phyloP scores from a whole-genome alignment of 306 rosid species.

The Ormosia semicastrata region DNA sequence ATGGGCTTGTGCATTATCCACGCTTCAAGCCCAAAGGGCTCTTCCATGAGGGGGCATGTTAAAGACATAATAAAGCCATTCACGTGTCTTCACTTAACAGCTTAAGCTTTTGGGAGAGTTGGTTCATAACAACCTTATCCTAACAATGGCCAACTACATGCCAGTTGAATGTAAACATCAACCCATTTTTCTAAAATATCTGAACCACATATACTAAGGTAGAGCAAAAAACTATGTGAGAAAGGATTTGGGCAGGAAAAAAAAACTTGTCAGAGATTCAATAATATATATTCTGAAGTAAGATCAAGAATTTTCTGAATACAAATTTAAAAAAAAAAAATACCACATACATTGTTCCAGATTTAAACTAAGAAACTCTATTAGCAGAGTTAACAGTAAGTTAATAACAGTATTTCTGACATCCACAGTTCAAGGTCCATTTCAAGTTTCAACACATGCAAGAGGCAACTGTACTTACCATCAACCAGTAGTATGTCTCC shows the following conservation, averaged over 20 bases:
- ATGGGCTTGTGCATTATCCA: too few species aligned
- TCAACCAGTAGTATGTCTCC: constrained; percentile 87
- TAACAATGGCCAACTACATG: not conserved
- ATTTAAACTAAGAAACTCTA: not conserved
- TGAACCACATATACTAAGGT: not conserved
- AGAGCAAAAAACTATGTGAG: not conserved
- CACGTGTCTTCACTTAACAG: not conserved
- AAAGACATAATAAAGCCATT: not conserved
- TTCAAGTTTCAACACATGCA: not conserved
- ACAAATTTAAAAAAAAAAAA: too few species aligned
- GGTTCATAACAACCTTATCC: not conserved
- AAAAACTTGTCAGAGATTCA: not conserved
- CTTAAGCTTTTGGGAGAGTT: not conserved
- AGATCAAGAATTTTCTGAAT: not conserved
- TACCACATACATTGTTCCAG: not conserved
- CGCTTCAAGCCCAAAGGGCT: too few species aligned
- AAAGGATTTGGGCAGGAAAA: not conserved
- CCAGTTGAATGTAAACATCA: not conserved
- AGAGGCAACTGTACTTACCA: constrained; percentile 49
- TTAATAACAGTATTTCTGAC: not conserved
- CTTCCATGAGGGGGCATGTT: too few species aligned
- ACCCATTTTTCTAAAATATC: not conserved
- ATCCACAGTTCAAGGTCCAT: constrained; percentile 4
- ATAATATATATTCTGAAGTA: not conserved
- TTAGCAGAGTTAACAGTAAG: not conserved